Conservation (phyloP, 2,329 filamentous ascomycete species). For the Teratosphaeria zuluensis region DNA sequence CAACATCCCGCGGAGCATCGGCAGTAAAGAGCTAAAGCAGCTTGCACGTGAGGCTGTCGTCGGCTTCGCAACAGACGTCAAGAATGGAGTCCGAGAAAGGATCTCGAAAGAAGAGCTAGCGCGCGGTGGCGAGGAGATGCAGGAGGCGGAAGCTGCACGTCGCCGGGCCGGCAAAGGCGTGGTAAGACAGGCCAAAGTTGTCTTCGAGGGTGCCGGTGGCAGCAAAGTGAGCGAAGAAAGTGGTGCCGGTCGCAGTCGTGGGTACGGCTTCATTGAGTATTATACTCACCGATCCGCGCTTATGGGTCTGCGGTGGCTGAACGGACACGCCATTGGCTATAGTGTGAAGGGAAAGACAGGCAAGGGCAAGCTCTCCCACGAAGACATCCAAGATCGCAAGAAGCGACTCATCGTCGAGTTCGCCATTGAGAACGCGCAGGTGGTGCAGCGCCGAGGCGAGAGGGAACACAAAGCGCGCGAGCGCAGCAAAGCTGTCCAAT, state of each 20-base stretch:
- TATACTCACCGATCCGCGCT: constrained; percentile 85
- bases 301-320: constrained; percentile 90
- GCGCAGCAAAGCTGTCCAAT: constrained; percentile 25
- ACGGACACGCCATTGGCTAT: constrained; percentile 58
- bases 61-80: constrained; percentile 85
- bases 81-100: constrained; percentile 61
- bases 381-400: constrained; percentile 59
- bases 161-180: constrained; percentile 77
- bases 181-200: constrained; percentile 86
- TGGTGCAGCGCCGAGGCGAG: constrained; percentile 68
- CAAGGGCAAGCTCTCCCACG: constrained; percentile 28
- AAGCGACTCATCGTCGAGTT: constrained; percentile 92
- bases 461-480: constrained; percentile 48
- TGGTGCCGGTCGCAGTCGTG: constrained; percentile 73
- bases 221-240: constrained; percentile 69
- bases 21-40: constrained; percentile 80
- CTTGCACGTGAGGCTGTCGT: constrained; percentile 88
- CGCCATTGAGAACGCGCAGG: constrained; percentile 94
- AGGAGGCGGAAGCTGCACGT: constrained; percentile 66
- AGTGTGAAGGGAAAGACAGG: constrained; percentile 28
- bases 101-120: constrained; percentile 83
- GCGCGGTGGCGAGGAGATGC: constrained; percentile 70
- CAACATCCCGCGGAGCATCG: constrained; percentile 77
- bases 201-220: constrained; percentile 81
- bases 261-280: constrained; percentile 97